Conservation (phyloP, 345 rosid species). For the Excoecaria agallocha region DNA sequence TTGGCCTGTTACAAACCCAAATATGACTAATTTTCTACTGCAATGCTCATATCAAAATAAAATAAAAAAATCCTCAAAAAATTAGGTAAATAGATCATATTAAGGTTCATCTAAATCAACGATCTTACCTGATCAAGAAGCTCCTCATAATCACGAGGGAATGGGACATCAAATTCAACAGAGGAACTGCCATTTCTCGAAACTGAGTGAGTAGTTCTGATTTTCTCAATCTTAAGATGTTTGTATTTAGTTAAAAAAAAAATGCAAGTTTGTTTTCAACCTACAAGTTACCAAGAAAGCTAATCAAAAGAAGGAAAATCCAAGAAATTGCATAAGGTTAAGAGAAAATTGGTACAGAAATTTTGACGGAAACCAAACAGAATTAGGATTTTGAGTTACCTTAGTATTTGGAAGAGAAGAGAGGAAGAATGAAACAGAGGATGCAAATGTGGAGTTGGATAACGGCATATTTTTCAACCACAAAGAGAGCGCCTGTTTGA, state of each 20-base stretch:
- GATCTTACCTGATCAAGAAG: slow-evolving; percentile 69
- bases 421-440: background rate
- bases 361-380: background rate
- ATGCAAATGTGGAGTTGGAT: background rate
- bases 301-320: too few species aligned
- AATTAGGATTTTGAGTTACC: slow-evolving; percentile 7
- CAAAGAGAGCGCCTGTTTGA: background rate
- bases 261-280: background rate
- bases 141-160: slow-evolving; percentile 64
- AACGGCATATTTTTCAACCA: slow-evolving; percentile 1
- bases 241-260: background rate
- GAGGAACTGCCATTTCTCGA: slow-evolving; percentile 36
- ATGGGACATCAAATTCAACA: slow-evolving; percentile 47
- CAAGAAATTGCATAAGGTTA: background rate
- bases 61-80: background rate
- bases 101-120: background rate
- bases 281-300: background rate
- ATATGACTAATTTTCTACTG: slow-evolving; percentile 13
- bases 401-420: slow-evolving; percentile 16
- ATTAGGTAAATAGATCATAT: background rate
- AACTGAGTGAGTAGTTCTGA: slow-evolving; percentile 26
- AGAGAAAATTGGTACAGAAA: background rate
- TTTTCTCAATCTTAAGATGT: background rate
- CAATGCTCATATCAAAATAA: background rate
- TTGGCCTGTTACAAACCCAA: slow-evolving; percentile 53